phyloP scores from a whole-genome alignment of 495 filamentous ascomycete genomes.

The Annulohypoxylon maeteangense region DNA sequence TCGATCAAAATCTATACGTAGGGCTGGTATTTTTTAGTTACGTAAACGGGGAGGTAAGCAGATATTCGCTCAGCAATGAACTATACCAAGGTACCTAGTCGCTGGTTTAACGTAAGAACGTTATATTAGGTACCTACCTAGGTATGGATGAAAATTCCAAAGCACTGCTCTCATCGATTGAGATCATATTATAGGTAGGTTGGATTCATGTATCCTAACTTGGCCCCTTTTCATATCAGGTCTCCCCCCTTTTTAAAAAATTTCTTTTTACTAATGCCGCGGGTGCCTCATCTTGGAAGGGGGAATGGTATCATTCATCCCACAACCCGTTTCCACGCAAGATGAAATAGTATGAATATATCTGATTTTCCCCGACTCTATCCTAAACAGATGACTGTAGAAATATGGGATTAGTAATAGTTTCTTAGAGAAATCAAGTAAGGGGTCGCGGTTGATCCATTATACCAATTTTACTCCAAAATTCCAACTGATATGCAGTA shows the following conservation, averaged over 20 bases:
- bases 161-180: too few species aligned
- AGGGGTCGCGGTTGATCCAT: background rate
- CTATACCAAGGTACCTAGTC: too few species aligned
- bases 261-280: too few species aligned
- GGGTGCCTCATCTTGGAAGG: constrained; percentile 24
- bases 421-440: background rate
- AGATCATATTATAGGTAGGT: too few species aligned
- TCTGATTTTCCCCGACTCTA: constrained; percentile 52
- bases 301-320: constrained; percentile 43
- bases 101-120: too few species aligned
- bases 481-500: background rate
- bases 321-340: constrained; percentile 49
- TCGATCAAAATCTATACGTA: constrained; percentile 72
- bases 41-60: constrained; percentile 69
- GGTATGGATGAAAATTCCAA: too few species aligned
- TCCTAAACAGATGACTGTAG: constrained; percentile 50
- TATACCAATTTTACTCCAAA: background rate
- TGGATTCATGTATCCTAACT: too few species aligned
- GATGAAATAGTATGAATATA: constrained; percentile 53
- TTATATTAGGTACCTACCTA: too few species aligned
- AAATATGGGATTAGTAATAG: background rate
- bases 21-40: constrained; percentile 68
- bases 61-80: too few species aligned
- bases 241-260: constrained; percentile 4
- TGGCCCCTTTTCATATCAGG: too few species aligned